Conservation (phyloP, 306 rosid genomes). For the Vicia villosa region DNA sequence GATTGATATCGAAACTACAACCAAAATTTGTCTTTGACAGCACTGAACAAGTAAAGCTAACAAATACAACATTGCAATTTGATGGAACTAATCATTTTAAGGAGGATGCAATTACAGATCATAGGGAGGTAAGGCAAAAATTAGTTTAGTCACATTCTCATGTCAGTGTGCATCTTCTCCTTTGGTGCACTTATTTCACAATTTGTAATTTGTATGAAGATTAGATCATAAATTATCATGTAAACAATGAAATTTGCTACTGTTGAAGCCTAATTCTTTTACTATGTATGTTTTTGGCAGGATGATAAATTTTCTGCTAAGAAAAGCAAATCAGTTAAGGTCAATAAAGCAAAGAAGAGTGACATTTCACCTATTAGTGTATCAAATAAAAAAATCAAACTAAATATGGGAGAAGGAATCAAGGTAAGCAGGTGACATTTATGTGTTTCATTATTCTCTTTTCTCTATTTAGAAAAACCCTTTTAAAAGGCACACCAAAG, state of each 20-base stretch:
- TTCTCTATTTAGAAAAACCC: neutral
- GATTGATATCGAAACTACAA: constrained; percentile 47
- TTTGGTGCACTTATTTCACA: constrained; percentile 30
- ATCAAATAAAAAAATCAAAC: constrained; percentile 74
- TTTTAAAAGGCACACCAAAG: neutral
- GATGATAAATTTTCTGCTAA: constrained; percentile 55
- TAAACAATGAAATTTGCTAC: neutral
- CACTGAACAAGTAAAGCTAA: constrained; percentile 59
- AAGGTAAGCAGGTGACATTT: constrained; percentile 58
- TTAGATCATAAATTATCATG: constrained; percentile 24
- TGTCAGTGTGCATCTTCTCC: constrained; percentile 25
- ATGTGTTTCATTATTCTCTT: constrained; percentile 12
- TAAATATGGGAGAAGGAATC: constrained; percentile 77
- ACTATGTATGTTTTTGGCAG: constrained; percentile 51
- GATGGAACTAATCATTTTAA: constrained; percentile 64
- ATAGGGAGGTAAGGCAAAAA: constrained; percentile 57
- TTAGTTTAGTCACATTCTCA: constrained; percentile 17
- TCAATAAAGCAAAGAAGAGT: constrained; percentile 65
- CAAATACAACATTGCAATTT: constrained; percentile 41
- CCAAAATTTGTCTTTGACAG: constrained; percentile 53
- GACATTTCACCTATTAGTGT: constrained; percentile 50
- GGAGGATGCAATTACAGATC: constrained; percentile 52
- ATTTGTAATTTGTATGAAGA: constrained; percentile 2
- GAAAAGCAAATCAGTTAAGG: constrained; percentile 63
- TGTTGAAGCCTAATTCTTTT: neutral